phyloP scores from a whole-genome alignment of 176 grass and related monocot species.

The Typha latifolia region DNA sequence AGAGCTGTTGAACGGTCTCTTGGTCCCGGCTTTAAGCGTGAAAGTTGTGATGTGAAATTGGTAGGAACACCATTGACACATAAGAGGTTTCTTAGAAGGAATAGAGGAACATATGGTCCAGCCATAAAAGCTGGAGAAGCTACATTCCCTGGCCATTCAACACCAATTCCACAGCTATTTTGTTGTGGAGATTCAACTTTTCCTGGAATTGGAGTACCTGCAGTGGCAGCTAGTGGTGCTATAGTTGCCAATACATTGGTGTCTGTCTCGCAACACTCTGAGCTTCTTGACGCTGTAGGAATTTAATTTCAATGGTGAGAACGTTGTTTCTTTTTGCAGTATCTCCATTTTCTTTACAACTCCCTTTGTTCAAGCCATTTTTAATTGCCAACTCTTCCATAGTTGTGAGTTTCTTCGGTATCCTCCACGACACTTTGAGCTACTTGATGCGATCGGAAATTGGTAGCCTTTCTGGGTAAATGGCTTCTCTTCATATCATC shows the following conservation, averaged over 20 bases:
- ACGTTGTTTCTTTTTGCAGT: background rate
- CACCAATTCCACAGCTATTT: conserved; percentile 73
- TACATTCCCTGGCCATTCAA: conserved; percentile 83
- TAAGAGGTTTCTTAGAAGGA: conserved; percentile 70
- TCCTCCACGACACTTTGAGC: background rate
- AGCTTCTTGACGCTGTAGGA: conserved; percentile 88
- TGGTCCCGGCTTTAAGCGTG: conserved; percentile 61
- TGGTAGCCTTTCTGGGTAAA: background rate
- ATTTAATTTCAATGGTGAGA: conserved; percentile 27
- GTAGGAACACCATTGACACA: conserved; percentile 79
- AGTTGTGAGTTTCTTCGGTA: background rate
- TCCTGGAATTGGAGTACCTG: conserved; percentile 84
- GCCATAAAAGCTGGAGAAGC: conserved; percentile 89
- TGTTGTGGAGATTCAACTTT: conserved; percentile 96
- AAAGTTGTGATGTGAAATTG: conserved; percentile 79
- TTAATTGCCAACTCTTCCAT: background rate
- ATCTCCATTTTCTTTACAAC: background rate
- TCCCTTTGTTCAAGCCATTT: background rate
- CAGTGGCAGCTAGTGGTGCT: conserved; percentile 84
- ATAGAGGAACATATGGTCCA: conserved; percentile 87
- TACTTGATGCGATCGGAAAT: background rate
- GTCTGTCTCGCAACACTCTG: conserved; percentile 66
- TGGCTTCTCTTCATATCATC: background rate
- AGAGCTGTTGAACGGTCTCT: conserved; percentile 72
- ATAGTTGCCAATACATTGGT: conserved; percentile 88